Percentiles rank a stretch among this genome's conserved stretches.
phyloP scores from a whole-genome alignment of 176 grass and related monocot genomes.

The Sorghum bicolor region DNA sequence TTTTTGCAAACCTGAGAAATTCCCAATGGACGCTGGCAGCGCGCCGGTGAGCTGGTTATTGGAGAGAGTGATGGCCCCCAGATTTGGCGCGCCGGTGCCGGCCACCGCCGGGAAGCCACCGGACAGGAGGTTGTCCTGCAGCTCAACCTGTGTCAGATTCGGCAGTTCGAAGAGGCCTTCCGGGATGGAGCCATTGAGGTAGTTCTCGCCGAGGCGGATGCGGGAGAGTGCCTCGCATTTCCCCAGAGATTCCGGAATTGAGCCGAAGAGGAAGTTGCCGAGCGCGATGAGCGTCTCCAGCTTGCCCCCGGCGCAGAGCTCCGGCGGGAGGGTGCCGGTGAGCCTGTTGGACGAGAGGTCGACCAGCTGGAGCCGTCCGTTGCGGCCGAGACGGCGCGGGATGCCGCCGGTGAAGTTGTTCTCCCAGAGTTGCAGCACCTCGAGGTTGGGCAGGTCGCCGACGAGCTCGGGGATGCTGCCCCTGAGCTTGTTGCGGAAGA shows the following conservation, averaged over 20 bases:
- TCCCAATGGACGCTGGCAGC: slow-evolving; percentile 65
- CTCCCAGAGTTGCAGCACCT: slow-evolving; percentile 97
- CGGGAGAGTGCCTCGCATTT: slow-evolving; percentile 65
- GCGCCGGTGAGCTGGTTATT: slow-evolving; percentile 83
- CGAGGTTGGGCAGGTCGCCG: slow-evolving; percentile 67
- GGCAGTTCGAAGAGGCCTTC: slow-evolving; percentile 64
- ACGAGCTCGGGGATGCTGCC: slow-evolving; percentile 77
- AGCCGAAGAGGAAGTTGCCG: slow-evolving; percentile 82
- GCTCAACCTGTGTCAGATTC: slow-evolving; percentile 82
- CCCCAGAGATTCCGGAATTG: slow-evolving; percentile 70
- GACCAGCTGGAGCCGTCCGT: slow-evolving; percentile 66
- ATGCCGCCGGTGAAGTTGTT: slow-evolving; percentile 96
- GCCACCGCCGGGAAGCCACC: slow-evolving; percentile 61
- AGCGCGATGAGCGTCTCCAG: slow-evolving; percentile 85
- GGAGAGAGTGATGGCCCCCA: slow-evolving; percentile 79
- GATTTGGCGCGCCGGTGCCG: slow-evolving; percentile 27
- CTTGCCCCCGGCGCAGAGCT: slow-evolving; percentile 70
- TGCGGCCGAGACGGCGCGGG: slow-evolving; percentile 64
- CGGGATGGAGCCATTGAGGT: slow-evolving; percentile 87
- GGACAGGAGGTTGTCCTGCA: slow-evolving; percentile 86
- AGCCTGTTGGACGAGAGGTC: slow-evolving; percentile 92
- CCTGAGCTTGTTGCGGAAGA: slow-evolving; percentile 84
- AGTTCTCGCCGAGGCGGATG: slow-evolving; percentile 88
- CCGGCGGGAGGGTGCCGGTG: slow-evolving; percentile 74
- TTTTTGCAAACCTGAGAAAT: slow-evolving; percentile 74